Evolutionary conservation across 768 basidiomycete species (phyloP).

Genomic region (Trametes cingulata): DNA sequence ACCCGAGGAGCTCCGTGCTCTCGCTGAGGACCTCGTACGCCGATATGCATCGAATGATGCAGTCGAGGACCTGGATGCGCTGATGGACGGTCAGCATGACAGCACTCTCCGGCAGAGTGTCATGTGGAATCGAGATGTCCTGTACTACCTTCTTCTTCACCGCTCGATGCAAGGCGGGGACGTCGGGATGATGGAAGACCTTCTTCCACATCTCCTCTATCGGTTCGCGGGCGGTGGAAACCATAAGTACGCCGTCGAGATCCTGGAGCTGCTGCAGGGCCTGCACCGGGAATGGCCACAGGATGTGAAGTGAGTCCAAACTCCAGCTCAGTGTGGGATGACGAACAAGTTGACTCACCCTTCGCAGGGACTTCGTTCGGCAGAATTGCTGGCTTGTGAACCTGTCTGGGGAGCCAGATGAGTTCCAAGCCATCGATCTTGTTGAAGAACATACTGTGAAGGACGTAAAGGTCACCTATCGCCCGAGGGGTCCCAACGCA

Average conservation of each 20-base stretch:
- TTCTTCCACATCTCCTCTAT: constrained; percentile 29
- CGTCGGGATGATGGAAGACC: constrained; percentile 28
- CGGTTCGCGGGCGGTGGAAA: constrained; percentile 31
- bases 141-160: constrained; percentile 39
- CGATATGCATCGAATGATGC: constrained; percentile 36
- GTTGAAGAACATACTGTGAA: constrained; percentile 40
- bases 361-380: constrained; percentile 3
- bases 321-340: neutral
- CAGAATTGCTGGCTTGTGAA: constrained; percentile 21
- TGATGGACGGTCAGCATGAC: constrained; percentile 28
- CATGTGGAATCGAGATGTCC: constrained; percentile 39
- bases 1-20: constrained; percentile 30
- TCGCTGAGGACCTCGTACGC: constrained; percentile 32
- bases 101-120: constrained; percentile 30
- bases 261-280: constrained; percentile 32
- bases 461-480: constrained; percentile 36
- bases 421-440: constrained; percentile 34
- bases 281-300: constrained; percentile 32
- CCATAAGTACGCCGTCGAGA: constrained; percentile 31
- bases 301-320: constrained; percentile 22
- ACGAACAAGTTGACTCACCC: neutral
- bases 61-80: constrained; percentile 22
- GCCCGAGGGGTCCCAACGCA: constrained; percentile 7
- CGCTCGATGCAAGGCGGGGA: constrained; percentile 39
- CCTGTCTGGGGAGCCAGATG: constrained; percentile 25